These are phyloP conservation scores for Actinidia chinensis DNA, from an alignment of 179 eudicot genomes.

Conservation along the genomic window DNA sequence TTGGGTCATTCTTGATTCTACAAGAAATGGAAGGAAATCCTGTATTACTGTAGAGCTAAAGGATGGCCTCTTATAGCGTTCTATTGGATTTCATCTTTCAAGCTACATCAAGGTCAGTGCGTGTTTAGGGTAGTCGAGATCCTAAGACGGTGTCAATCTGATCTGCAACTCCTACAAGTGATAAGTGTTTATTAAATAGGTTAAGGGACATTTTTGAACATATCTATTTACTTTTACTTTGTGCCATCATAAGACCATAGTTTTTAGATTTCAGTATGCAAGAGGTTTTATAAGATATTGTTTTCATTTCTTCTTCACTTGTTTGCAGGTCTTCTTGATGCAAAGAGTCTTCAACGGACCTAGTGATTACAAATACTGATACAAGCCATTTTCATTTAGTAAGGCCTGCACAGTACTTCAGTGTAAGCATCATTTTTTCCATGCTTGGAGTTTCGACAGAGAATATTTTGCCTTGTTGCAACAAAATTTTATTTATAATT, in stretches of 20 bases:
- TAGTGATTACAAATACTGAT: conserved; percentile 77
- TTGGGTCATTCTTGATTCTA: conserved; percentile 79
- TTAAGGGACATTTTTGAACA: neutral
- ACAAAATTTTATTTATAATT: neutral
- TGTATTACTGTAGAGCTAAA: conserved; percentile 74
- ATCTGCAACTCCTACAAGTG: neutral
- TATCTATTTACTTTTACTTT: neutral
- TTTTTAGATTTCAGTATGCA: too few species aligned
- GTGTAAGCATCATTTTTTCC: conserved; percentile 48
- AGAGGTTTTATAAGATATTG: conserved; percentile 3
- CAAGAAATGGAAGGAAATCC: conserved; percentile 68
- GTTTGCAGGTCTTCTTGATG: conserved; percentile 73
- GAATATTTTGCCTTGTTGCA: neutral
- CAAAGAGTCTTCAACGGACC: conserved; percentile 74
- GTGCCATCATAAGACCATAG: neutral
- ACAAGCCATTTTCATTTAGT: conserved; percentile 72
- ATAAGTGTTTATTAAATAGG: neutral
- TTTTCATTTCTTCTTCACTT: conserved; percentile 19
- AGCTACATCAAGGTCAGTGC: conserved; percentile 69
- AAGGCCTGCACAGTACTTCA: conserved; percentile 87
- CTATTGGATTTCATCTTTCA: conserved; percentile 97
- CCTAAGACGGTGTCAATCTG: neutral
- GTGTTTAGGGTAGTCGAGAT: neutral
- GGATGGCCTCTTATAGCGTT: conserved; percentile 78
- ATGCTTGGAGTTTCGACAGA: too few species aligned